phyloP scores from a whole-genome alignment of 2,329 filamentous ascomycete genomes.

The Hymenoscyphus fraxineus region DNA sequence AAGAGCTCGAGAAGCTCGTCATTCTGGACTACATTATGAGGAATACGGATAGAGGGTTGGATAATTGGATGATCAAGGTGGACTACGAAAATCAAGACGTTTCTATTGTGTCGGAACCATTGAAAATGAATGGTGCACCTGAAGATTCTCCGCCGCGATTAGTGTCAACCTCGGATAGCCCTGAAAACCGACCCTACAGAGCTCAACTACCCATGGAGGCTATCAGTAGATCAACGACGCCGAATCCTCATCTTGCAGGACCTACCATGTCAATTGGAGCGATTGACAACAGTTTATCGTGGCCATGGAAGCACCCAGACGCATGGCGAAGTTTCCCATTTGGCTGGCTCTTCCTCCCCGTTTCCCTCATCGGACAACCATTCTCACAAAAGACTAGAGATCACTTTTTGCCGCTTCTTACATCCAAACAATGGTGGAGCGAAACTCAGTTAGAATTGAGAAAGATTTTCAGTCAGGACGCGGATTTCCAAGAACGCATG shows the following conservation, averaged over 20 bases:
- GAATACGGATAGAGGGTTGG: conserved; percentile 91
- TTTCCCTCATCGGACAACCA: conserved; percentile 91
- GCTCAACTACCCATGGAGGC: conserved; percentile 83
- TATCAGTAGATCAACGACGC: conserved; percentile 45
- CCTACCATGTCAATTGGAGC: conserved; percentile 72
- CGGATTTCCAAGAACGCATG: conserved; percentile 98
- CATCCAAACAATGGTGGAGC: conserved; percentile 94
- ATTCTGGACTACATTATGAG: conserved; percentile 99
- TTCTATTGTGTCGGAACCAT: conserved; percentile 79
- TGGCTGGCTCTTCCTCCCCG: conserved; percentile 95
- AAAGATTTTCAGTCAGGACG: conserved; percentile 83
- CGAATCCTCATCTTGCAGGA: conserved; percentile 32
- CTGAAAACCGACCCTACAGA: conserved; percentile 62
- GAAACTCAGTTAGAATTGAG: conserved; percentile 86
- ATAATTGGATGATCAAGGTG: conserved; percentile 99
- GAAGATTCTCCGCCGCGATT: conserved; percentile 51
- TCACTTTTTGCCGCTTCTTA: conserved; percentile 93
- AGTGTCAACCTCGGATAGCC: conserved; percentile 38
- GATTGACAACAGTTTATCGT: conserved; percentile 96
- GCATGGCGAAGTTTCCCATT: conserved; percentile 89
- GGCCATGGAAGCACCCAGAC: conserved; percentile 70
- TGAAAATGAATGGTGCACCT: conserved; percentile 55
- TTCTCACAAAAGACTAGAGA: conserved; percentile 92
- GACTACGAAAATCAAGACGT: conserved; percentile 81
- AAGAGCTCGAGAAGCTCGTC: conserved; percentile 94